Evolutionary conservation across 192 early-diverging fungal genomes (phyloP), one percentile per base, ranked within the genome.

Genomic region (Coemansia sp.): DNA sequence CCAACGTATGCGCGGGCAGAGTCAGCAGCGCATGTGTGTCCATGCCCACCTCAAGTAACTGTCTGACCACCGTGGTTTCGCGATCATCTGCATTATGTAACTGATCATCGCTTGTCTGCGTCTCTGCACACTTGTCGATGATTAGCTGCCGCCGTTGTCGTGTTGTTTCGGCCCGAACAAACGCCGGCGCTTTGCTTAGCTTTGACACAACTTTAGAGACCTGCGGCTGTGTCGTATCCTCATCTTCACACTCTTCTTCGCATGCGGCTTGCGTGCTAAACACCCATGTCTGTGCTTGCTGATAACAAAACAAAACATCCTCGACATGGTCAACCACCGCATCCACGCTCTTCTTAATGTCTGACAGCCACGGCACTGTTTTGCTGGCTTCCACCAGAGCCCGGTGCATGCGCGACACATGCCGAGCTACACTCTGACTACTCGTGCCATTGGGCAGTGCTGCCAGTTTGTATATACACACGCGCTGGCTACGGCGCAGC

Each of bases 1-100:
- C 65, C 21, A 77, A 48, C 0, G 69, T 71, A 41, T 67, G 62
- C 29, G 71, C 9, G 22, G 74, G 74, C 52, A 77, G 51, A 2
- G 27, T 65, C 51, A 77, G 57, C 69, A 77, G 19, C 25, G 65
- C 65, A 7, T 68, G 43, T 6, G 27, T 49, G 37, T 68, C 59
- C 16, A 71, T 47, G 9, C 69, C 74, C 29, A 59, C 25, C 41
- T 9, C n/a, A 16, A 53, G 23, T 17, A 77, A 47, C 9, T 38
- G 53, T 22, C 39, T 19, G 43, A 77, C 59, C 11, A 31, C 58
- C 6, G 10, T 19, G 3, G n/a, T 50, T 64, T 76, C 74, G 0
- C 25, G 37, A 1, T 19, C 7, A 16, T 11, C 19, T 3, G 2
- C 27, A 31, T 6, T 17, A 23, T 4, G 12, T 5, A 5, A 25